Evolutionary conservation across 352 stramenopile species (phyloP).

Genomic region (Globisporangium canariense): DNA sequence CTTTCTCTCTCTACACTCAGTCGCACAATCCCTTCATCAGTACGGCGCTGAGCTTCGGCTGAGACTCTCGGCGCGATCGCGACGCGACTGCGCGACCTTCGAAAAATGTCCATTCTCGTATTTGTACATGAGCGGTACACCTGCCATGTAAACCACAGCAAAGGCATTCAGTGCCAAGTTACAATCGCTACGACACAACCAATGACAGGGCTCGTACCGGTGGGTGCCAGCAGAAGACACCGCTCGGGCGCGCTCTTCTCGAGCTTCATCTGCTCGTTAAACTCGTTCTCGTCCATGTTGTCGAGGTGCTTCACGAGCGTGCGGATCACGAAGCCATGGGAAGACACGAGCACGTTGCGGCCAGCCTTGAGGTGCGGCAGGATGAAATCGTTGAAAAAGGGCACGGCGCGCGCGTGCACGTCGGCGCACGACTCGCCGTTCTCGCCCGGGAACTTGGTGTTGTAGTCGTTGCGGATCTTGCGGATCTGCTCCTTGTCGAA

Average conservation of each 20-base stretch:
- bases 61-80: conserved; percentile 71
- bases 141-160: conserved; percentile 20
- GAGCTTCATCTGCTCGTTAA: conserved; percentile 81
- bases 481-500: conserved; percentile 73
- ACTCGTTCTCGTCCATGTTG: conserved; percentile 69
- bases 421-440: conserved; percentile 83
- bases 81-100: conserved; percentile 68
- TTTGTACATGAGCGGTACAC: conserved; percentile 82
- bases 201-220: conserved; percentile 30
- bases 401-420: conserved; percentile 70
- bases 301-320: conserved; percentile 85
- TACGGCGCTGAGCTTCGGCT: conserved; percentile 70
- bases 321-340: conserved; percentile 81
- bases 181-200: not conserved
- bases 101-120: conserved; percentile 67
- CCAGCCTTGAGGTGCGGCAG: conserved; percentile 65
- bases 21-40: conserved; percentile 18
- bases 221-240: conserved; percentile 71
- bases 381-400: conserved; percentile 79
- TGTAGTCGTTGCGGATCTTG: conserved; percentile 80
- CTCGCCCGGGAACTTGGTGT: conserved; percentile 68
- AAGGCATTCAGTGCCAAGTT: not conserved
- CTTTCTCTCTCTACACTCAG: conserved; percentile 6
- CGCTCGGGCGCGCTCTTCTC: conserved; percentile 75
- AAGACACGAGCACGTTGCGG: conserved; percentile 77